Evolutionary conservation across 129 eudicot genomes (phyloP), one percentile per base, ranked within the genome.

Genomic region (Saposhnikovia divaricata): DNA sequence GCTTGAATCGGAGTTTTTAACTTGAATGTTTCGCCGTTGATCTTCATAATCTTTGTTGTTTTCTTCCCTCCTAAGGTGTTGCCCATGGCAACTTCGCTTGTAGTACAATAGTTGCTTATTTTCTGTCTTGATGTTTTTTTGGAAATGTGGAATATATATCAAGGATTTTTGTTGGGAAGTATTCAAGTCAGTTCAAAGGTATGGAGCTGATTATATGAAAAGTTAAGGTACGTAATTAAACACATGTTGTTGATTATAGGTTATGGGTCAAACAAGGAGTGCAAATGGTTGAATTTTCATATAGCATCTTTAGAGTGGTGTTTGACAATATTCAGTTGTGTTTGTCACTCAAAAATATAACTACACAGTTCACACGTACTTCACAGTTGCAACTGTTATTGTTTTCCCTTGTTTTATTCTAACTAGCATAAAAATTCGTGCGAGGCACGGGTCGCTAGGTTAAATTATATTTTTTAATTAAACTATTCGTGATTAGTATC

Each of bases 1-100:
- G 93, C 98, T 80, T 83, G 80, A 31, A 89, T 87, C 45, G 98
- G 98, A 13, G 95, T 90, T 83, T 87, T 93, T 27, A 91, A 80
- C 82, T 88, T 87, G 44, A 90, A 77, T 16, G 90, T 90, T 66
- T 91, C 93, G 9, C 98, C 97, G 53, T 86, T 85, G 80, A 90
- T 86, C 77, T 94, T 94, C 98, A 94, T 94, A 57, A 94, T 85
- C 69, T 92, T 94, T 44, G 91, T 76, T 1, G 87, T 79, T 74
- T 87, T 91, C 80, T 70, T 92, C 9, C 85, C 80, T 44, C 96
- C 97, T 51, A 94, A 85, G 82, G 87, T 94, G 80, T 94, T 94
- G 9, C 98, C 98, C 98, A 94, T 78, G 21, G 34, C 6, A 61
- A 9, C 37, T 25, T 77, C 10, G n/a, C 37, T 34, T 2, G 38